These are phyloP conservation scores for Capsicum baccatum DNA, from an alignment of 257 asterid genomes.

Conservation along the genomic window DNA sequence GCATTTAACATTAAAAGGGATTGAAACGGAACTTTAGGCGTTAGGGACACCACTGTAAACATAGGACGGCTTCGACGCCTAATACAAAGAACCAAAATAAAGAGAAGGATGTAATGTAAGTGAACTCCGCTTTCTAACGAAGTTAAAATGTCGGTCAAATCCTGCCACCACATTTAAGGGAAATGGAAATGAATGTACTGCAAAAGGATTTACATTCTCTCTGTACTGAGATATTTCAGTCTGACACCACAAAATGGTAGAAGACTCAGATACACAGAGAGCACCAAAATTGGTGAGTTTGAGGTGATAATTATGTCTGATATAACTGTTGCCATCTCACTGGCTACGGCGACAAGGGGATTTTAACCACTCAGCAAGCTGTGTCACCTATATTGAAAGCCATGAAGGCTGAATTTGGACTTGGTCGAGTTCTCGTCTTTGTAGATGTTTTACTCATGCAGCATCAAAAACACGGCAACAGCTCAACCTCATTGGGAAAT, in stretches of 20 bases:
- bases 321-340: constrained; percentile 9
- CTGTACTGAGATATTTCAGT: constrained; percentile 8
- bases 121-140: no score
- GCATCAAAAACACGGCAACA: not conserved
- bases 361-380: constrained; percentile 26
- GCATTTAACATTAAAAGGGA: no score
- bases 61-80: no score
- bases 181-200: not conserved
- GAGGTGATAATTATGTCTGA: constrained; percentile 4
- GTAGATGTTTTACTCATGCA: constrained; percentile 7
- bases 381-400: not conserved
- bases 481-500: constrained; percentile 24
- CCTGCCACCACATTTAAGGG: not conserved
- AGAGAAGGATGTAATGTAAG: no score
- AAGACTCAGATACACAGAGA: not conserved
- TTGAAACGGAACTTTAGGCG: no score
- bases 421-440: not conserved
- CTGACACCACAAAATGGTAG: not conserved
- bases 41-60: no score
- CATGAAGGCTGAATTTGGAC: constrained; percentile 8
- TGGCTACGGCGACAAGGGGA: not conserved
- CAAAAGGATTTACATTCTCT: constrained; percentile 9
- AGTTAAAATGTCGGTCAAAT: not conserved
- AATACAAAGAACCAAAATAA: no score
- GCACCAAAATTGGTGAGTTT: constrained; percentile 18